Evolutionary conservation across 192 early-diverging fungal species (phyloP).

Genomic region (Gonapodya sp.): DNA sequence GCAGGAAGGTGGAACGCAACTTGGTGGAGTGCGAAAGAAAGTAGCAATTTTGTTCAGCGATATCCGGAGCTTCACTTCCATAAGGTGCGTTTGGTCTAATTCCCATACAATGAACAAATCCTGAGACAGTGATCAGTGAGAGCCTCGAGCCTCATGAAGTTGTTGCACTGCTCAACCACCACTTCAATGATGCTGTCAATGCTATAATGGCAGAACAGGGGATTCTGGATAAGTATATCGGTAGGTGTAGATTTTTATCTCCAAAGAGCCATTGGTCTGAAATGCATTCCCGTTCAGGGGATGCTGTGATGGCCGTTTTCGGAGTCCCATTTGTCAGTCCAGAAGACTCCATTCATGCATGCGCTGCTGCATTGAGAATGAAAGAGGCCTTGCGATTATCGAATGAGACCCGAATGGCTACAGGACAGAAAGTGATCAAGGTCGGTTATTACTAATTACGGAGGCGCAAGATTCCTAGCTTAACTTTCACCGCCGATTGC

Average conservation of each 20-base stretch:
- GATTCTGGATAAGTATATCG: conserved; percentile 47
- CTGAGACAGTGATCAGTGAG: not conserved
- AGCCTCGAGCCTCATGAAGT: conserved; percentile 39
- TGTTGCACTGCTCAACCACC: conserved; percentile 41
- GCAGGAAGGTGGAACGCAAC: conserved; percentile 36
- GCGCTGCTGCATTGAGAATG: conserved; percentile 40
- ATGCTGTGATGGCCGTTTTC: conserved; percentile 51
- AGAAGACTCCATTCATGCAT: conserved; percentile 41
- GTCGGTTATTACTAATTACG: not conserved
- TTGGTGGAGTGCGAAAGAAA: conserved; percentile 42
- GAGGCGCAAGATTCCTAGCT: not conserved
- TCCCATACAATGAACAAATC: not conserved
- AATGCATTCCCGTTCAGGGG: conserved; percentile 17
- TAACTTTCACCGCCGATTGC: not conserved
- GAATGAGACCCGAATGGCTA: conserved; percentile 21
- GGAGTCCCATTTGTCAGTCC: conserved; percentile 38
- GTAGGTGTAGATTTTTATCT: too few species aligned
- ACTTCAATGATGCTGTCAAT: conserved; percentile 46
- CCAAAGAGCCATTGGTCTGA: too few species aligned
- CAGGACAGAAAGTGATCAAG: conserved; percentile 25
- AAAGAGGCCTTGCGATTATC: conserved; percentile 26
- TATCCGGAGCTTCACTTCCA: not conserved
- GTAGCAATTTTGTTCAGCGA: conserved; percentile 31
- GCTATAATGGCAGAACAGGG: conserved; percentile 41
- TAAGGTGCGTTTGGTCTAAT: not conserved